Base-by-base conservation (phyloP, 768 basidiomycete genomes). In the Tephrocybe rancida region DNA sequence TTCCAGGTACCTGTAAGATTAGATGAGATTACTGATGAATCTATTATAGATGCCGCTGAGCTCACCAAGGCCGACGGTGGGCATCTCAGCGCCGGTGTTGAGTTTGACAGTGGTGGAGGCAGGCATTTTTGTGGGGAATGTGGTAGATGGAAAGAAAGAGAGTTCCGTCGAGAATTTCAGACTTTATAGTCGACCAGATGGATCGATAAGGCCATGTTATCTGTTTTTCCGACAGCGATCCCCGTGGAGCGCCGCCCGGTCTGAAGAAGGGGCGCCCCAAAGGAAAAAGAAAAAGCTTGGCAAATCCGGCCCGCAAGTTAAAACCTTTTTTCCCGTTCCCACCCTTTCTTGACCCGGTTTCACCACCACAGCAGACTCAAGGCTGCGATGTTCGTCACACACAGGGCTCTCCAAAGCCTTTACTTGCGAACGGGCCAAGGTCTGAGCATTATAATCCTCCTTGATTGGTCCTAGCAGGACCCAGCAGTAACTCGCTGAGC, bases 61-160 rank as follows among this genome's bases (percentile, higher is more conserved):
- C 72, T 32, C 58, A 80, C 85, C 87, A 49, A 90, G 80, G 43
- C 86, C 86, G 32, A 92, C 72, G 14, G 82, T 83, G 63, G 90
- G 89, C 79, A 94, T 92, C 61, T 80, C 74, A 45, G 82, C 82
- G 22, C 90, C 88, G 24, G 86, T 91, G 76, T 90, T 91, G 60
- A 92, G 83, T 56, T 78, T 87, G 42, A 85, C 73, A 24, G 70
- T 67, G 39, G 58, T 74, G 38, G 67, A 70, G 24, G 76, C 75
- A 61, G 82, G 81, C 84, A 86, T 85, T 51, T 45, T 61, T 16
- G 27, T 48, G 44, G n/a, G 39, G 26, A 11, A 46, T 13, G 38
- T 42, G 35, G 44, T 49, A 37, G 45, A 34, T 14, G 43, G 18
- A 39, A 27, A 34, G 41, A 53, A 44, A 38, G 46, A 55, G 19